These are phyloP conservation scores for Venturia asperata DNA, from an alignment of 2,329 filamentous ascomycete species.

Conservation along the genomic window DNA sequence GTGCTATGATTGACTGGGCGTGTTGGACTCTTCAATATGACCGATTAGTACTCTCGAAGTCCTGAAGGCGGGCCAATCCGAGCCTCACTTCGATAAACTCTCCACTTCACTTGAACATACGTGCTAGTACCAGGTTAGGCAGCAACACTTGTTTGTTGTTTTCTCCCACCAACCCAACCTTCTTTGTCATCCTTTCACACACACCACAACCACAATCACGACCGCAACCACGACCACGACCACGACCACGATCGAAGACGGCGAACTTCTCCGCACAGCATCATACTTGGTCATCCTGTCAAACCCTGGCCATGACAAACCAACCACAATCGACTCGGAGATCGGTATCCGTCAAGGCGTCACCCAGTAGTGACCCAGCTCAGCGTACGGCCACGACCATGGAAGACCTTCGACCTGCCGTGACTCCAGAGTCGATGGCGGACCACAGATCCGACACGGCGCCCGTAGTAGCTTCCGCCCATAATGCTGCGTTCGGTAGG, in stretches of 20 bases:
- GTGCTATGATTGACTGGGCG: background rate
- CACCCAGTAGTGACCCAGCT: background rate
- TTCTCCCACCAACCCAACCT: background rate
- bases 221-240: background rate
- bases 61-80: background rate
- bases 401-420: background rate
- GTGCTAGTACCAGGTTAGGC: slow-evolving; percentile 3
- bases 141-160: background rate
- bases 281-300: background rate
- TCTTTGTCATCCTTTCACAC: background rate
- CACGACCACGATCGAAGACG: background rate
- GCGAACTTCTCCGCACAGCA: background rate
- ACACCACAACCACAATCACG: background rate
- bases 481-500: background rate
- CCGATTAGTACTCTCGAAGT: background rate
- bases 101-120: background rate
- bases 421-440: background rate
- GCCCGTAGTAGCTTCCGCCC: background rate
- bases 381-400: background rate
- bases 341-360: background rate
- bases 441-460: background rate
- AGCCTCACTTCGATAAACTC: background rate
- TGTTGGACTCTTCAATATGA: background rate
- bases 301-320: background rate
- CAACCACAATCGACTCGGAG: background rate